Evolutionary conservation across 768 basidiomycete species (phyloP).

Genomic region (Mycena alexandri): DNA sequence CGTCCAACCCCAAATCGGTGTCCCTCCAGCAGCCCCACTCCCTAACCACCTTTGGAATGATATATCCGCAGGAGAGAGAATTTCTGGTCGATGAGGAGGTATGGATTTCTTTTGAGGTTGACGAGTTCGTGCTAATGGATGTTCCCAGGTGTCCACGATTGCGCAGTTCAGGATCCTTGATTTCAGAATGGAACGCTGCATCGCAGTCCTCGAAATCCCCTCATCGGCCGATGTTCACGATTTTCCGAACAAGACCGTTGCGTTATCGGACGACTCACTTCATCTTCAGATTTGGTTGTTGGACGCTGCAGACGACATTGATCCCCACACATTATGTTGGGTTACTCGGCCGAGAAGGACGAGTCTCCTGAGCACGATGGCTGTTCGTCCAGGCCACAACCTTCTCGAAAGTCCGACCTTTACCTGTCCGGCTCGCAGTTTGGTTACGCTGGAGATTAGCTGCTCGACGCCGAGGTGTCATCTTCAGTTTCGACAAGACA

Average conservation of each 20-base stretch:
- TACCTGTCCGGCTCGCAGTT: background rate
- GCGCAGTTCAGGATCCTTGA: constrained; percentile 35
- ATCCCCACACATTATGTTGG: constrained; percentile 5
- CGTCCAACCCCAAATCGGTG: constrained; percentile 8
- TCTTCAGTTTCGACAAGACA: constrained; percentile 20
- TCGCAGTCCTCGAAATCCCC: constrained; percentile 16
- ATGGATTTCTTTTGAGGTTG: background rate
- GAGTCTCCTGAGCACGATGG: background rate
- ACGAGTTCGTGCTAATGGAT: too few relatives aligned
- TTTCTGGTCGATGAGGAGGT: constrained; percentile 4
- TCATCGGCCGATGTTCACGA: background rate
- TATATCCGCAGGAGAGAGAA: constrained; percentile 27
- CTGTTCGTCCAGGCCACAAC: background rate
- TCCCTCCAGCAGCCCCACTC: constrained; percentile 20
- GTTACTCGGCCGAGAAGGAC: background rate
- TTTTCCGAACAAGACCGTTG: background rate
- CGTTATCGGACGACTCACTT: background rate
- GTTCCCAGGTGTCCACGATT: constrained; percentile 32
- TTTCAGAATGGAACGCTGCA: constrained; percentile 34
- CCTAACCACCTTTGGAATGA: constrained; percentile 20
- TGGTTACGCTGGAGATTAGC: constrained; percentile 7
- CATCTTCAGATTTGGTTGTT: constrained; percentile 7
- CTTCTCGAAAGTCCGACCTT: constrained; percentile 3
- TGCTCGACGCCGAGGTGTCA: background rate
- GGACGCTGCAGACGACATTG: background rate